Evolutionary conservation across 2,329 filamentous ascomycete species (phyloP), one percentile per base, ranked within the genome.

Genomic region (Hymenoscyphus repandus): DNA sequence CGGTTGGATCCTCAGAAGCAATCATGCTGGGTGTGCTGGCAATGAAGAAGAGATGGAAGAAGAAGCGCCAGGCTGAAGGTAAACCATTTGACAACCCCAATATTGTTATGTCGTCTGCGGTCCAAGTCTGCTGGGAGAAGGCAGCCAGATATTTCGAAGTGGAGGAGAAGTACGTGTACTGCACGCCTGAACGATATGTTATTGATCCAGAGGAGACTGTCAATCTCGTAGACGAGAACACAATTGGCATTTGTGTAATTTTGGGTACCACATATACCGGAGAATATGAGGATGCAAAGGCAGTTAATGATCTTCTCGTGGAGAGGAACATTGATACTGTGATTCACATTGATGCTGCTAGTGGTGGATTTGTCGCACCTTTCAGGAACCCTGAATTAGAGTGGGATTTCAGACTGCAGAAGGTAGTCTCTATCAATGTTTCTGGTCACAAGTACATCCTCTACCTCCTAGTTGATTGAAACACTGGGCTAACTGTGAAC

Each of bases 41-140:
- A 61, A 96, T 96, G 90, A 96, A 96, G 80, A 90, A 85, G 74
- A 82, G 86, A 63, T 97, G 92, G 92, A 85, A 88, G 74, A 90
- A 93, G 69, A 85, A 84, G 72, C 85, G 90, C 62, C 80, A 86
- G 67, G 90, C 87, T 4, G 88, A 82, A 61, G 91, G 90, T 54
- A 93, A 95, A 74, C 80, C 90, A 49, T 80, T 69, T 54, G 88
- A 90, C 56, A 79, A 79, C 40, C 92, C 92, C 49, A 97, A 97
- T 72, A 85, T 97, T 55, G 74, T 97, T 75, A 96, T 97, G 92
- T 93, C 88, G 62, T 90, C 88, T 22, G 91, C 92, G 31, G 92
- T 96, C 2, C 92, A 97, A 72, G 92, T 96, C 37, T 96, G 90
- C 77, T 96, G 91, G 91, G 90, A 96, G 70, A 96, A 96, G 75